Base-by-base conservation (phyloP, 2,329 filamentous ascomycete genomes). In the Cercospora berteroae region DNA sequence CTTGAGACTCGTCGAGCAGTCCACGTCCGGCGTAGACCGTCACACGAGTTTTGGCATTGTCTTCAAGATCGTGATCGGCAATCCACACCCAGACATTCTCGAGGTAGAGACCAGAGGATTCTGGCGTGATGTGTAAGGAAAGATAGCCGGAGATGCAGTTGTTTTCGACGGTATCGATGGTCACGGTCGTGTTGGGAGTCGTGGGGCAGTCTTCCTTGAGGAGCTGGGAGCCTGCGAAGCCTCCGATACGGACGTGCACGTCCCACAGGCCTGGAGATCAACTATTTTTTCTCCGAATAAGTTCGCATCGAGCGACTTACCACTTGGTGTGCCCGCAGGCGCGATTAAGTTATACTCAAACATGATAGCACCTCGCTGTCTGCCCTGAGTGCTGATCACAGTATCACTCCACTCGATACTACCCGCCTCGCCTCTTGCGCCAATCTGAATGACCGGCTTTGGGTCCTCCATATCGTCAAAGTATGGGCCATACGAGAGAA, bases 61-160 rank as follows among this genome's bases (percentile, higher is more conserved):
- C 86, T 77, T 97, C 94, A 27, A 97, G 88, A 77, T 96, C 92
- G 81, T 97, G 94, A 77, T 97, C 94, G 0, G 94, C 89, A 29
- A 92, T 89, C 94, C 94, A 97, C 77, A 92, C 88, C 94, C 94
- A 97, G 60, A 86, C 88, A 81, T 97, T 97, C 82, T 97, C 94
- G 55, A 96, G 81, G 80, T 97, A 97, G 36, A 89, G 85, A 2
- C 74, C 75, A 1, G 88, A 88, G 0, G 81, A 84, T 13, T 80
- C 78, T 62, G 81, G 78, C 9, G 86, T 88, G 58, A 88, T 70
- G 68, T 77, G 75, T 48, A 76, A 67, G 25, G 69, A 69, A 60
- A 78, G 64, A 69, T 70, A 77, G 4, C 69, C 74, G 7, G 36
- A 42, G 36, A 42, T 42, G 36, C 36, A 42, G 5, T n/a, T 42